phyloP scores from a whole-genome alignment of 139 green algal genomes.

The Penium margaritaceum region DNA sequence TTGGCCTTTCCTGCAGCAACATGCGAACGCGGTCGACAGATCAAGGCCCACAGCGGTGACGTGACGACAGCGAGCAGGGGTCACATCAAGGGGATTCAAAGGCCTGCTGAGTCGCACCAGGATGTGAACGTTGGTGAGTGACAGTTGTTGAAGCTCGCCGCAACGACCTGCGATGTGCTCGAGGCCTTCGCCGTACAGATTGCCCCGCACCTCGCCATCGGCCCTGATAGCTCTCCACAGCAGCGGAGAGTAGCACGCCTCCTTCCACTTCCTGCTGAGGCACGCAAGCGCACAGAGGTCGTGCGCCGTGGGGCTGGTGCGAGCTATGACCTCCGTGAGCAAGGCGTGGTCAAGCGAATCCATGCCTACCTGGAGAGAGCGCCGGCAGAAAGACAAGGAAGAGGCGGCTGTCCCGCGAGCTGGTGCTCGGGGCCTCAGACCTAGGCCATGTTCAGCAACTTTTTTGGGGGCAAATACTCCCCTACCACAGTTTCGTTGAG shows the following conservation, averaged over 20 bases:
- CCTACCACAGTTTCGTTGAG: no score
- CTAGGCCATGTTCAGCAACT: no score
- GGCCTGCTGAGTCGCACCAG: no score
- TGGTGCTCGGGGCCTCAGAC: no score
- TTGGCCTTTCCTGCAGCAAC: constrained; percentile 30
- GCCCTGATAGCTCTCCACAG: constrained; percentile 3
- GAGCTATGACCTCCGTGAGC: background rate
- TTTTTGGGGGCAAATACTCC: no score
- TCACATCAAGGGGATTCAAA: no score
- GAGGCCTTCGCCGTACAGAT: background rate
- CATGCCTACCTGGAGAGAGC: no score
- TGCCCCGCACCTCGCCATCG: background rate
- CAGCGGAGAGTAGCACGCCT: constrained; percentile 7
- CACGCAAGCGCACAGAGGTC: constrained; percentile 9
- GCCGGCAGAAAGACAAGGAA: no score
- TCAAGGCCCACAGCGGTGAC: no score
- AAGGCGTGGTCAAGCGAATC: constrained; percentile 1
- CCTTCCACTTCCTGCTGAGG: constrained; percentile 8
- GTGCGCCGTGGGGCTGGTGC: background rate
- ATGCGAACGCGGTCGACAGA: no score
- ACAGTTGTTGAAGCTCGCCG: background rate
- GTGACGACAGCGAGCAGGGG: no score
- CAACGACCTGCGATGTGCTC: background rate
- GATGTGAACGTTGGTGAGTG: background rate
- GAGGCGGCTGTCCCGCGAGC: no score